phyloP scores from a whole-genome alignment of 306 rosid species.

The Vicia faba region DNA sequence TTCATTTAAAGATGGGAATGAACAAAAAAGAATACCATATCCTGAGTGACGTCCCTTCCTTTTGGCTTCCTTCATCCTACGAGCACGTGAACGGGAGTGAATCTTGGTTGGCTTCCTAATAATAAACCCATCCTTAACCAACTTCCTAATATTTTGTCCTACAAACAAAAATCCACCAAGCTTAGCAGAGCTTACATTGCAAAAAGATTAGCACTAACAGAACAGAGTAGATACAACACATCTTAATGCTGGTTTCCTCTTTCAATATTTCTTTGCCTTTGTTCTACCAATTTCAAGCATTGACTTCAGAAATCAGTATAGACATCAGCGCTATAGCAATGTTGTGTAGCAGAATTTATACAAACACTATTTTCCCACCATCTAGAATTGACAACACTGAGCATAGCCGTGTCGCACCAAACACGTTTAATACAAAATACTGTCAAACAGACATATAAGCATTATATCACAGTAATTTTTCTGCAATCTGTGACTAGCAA shows the following conservation, averaged over 20 bases:
- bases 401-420: no score
- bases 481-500: no score
- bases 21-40: not conserved
- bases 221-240: no score
- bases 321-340: not conserved
- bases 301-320: no score
- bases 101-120: slow-evolving; percentile 56
- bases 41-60: slow-evolving; percentile 54
- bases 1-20: not conserved
- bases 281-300: no score
- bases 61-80: slow-evolving; percentile 55
- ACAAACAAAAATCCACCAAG: not conserved
- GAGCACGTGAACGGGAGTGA: slow-evolving; percentile 51
- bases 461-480: no score
- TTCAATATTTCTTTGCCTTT: no score
- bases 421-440: no score
- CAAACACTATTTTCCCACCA: not conserved
- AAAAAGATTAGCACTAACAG: not conserved
- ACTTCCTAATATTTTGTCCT: slow-evolving; percentile 51
- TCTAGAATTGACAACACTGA: not conserved
- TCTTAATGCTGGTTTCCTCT: no score
- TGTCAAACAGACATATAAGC: no score
- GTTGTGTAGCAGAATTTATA: not conserved
- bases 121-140: slow-evolving; percentile 23
- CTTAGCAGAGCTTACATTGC: not conserved